A percentile compares a stretch with the other conserved stretches of the same genome.
These are phyloP conservation scores for Botryotinia convoluta DNA, from an alignment of 2,329 filamentous ascomycete species.

Conservation along the genomic window DNA sequence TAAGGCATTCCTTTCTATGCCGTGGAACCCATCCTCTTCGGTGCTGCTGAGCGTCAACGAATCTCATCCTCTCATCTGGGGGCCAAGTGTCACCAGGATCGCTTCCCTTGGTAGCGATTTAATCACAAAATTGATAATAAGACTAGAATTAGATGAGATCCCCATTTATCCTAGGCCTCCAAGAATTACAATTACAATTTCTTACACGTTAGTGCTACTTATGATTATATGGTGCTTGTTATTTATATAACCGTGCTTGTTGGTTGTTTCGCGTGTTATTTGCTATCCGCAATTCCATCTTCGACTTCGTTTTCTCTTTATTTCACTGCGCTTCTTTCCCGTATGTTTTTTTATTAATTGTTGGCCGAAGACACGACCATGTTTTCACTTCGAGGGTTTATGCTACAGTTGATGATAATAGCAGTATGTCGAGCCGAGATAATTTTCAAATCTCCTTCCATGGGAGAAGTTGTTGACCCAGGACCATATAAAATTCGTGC, in stretches of 20 bases:
- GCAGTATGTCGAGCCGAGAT: slow-evolving; percentile 13
- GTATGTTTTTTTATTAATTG: neutral
- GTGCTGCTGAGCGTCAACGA: neutral
- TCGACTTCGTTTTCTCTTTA: neutral
- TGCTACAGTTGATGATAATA: neutral
- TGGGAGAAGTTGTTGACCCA: slow-evolving; percentile 6
- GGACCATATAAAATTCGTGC: slow-evolving; percentile 8
- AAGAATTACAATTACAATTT: slow-evolving; percentile 3
- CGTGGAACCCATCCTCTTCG: neutral
- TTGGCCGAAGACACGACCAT: neutral
- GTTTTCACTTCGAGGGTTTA: neutral
- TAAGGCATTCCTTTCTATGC: neutral
- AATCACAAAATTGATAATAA: too few relatives aligned
- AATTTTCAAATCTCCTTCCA: slow-evolving; percentile 3
- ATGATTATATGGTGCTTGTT: neutral
- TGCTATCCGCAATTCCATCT: neutral
- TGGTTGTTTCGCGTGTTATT: neutral
- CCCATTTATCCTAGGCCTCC: neutral
- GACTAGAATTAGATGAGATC: neutral
- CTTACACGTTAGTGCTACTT: neutral
- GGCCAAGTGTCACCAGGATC: neutral
- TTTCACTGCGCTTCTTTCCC: neutral
- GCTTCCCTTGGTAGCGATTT: neutral
- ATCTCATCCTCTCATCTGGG: neutral
- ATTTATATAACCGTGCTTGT: neutral